phyloP scores from a whole-genome alignment of 768 basidiomycete species.

The Termitomyces sp. region DNA sequence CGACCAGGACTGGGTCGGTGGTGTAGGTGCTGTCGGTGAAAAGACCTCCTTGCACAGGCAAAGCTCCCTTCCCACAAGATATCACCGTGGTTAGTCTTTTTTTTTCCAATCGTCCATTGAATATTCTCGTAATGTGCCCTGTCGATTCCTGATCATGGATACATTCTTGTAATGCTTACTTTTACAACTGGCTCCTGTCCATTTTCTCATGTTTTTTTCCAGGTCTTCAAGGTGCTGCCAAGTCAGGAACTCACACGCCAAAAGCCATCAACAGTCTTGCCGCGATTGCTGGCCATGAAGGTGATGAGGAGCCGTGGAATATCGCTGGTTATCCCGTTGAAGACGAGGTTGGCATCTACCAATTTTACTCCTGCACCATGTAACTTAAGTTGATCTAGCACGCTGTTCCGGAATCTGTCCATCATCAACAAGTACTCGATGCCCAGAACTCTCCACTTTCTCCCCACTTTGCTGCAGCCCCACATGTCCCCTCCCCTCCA shows the following conservation, averaged over 20 bases:
- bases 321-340: constrained; percentile 52
- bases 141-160: constrained; percentile 16
- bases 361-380: background rate
- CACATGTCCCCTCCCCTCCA: constrained; percentile 62
- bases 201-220: constrained; percentile 13
- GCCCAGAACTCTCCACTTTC: constrained; percentile 53
- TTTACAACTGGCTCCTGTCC: constrained; percentile 1
- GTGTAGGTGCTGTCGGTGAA: constrained; percentile 79
- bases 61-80: constrained; percentile 74
- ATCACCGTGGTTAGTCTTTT: constrained; percentile 58
- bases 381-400: constrained; percentile 17
- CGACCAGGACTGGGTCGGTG: constrained; percentile 76
- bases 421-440: constrained; percentile 48
- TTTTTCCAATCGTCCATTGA: constrained; percentile 1
- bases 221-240: constrained; percentile 51
- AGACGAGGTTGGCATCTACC: constrained; percentile 49
- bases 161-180: constrained; percentile 16
- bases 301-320: constrained; percentile 88
- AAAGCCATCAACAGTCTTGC: constrained; percentile 77
- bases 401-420: constrained; percentile 20
- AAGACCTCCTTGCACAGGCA: constrained; percentile 77
- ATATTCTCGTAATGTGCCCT: constrained; percentile 10
- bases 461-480: constrained; percentile 47
- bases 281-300: constrained; percentile 82
- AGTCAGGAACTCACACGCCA: constrained; percentile 59